Percentiles rank a stretch among this genome's conserved stretches.
Conservation (phyloP, 2,329 filamentous ascomycete genomes). For the Xylariaceae sp. region DNA sequence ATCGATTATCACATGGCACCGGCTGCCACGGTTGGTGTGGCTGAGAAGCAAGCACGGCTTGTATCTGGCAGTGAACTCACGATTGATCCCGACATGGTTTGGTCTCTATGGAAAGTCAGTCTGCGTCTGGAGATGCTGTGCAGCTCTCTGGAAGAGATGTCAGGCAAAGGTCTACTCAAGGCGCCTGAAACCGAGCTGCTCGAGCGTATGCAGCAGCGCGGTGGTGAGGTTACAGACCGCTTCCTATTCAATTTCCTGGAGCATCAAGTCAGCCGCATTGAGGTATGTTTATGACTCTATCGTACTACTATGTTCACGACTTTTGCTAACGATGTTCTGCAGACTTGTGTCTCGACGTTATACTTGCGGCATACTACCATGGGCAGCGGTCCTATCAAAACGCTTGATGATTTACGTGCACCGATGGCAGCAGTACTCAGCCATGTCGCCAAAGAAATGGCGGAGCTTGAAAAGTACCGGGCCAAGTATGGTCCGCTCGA, state of each 20-base stretch:
- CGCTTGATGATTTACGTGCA: constrained; percentile 66
- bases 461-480: constrained; percentile 59
- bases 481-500: constrained; percentile 45
- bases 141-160: constrained; percentile 71
- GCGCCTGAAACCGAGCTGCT: constrained; percentile 78
- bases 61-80: constrained; percentile 59
- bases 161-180: constrained; percentile 54
- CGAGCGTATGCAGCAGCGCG: constrained; percentile 59
- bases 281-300: constrained; percentile 55
- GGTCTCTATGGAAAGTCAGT: constrained; percentile 84
- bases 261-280: constrained; percentile 91
- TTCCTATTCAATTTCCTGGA: constrained; percentile 88
- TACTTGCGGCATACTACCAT: constrained; percentile 71
- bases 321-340: constrained; percentile 24
- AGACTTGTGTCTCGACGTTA: constrained; percentile 79
- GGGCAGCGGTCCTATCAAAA: constrained; percentile 57
- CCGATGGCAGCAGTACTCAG: constrained; percentile 70
- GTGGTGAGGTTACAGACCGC: constrained; percentile 81
- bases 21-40: constrained; percentile 33
- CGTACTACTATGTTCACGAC: too few relatives aligned
- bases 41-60: constrained; percentile 56
- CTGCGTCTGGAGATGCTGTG: constrained; percentile 90
- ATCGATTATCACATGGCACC: constrained; percentile 61
- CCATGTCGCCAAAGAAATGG: constrained; percentile 55
- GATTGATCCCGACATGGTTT: constrained; percentile 80